phyloP scores from a whole-genome alignment of 148 eudicot species.

The Rhododendron mucronatum region DNA sequence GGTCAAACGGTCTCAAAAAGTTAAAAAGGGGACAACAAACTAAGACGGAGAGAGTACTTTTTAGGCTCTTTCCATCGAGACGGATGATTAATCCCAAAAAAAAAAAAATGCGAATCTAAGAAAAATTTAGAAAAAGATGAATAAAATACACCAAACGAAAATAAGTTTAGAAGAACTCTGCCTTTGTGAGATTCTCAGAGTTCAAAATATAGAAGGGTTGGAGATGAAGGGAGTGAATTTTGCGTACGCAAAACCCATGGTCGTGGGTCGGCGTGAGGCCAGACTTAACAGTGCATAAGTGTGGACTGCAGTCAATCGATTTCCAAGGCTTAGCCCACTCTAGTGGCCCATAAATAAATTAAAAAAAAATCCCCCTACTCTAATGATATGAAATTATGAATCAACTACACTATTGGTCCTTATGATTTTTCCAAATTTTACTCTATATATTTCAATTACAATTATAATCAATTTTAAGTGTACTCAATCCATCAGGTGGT shows the following conservation, averaged over 20 bases:
- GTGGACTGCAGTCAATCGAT: not conserved
- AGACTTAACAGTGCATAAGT: not conserved
- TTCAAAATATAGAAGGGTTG: too few species aligned
- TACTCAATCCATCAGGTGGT: not conserved
- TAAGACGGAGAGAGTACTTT: too few species aligned
- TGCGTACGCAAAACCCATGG: not conserved
- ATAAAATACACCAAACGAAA: too few species aligned
- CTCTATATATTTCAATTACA: not conserved
- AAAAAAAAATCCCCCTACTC: not conserved
- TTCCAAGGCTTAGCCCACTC: not conserved
- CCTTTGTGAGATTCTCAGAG: too few species aligned
- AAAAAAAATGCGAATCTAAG: too few species aligned
- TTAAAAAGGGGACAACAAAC: too few species aligned
- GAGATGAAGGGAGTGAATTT: not conserved
- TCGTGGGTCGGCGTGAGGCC: not conserved
- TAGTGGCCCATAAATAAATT: not conserved
- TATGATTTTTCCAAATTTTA: not conserved
- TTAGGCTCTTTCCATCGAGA: too few species aligned
- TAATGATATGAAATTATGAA: not conserved
- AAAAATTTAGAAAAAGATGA: too few species aligned
- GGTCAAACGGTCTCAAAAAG: too few species aligned
- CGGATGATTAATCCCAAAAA: too few species aligned
- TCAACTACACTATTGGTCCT: not conserved
- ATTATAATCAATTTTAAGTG: not conserved
- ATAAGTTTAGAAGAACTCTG: too few species aligned